Conservation (phyloP, 2,329 filamentous ascomycete species). For the Sarocladium strictum region DNA sequence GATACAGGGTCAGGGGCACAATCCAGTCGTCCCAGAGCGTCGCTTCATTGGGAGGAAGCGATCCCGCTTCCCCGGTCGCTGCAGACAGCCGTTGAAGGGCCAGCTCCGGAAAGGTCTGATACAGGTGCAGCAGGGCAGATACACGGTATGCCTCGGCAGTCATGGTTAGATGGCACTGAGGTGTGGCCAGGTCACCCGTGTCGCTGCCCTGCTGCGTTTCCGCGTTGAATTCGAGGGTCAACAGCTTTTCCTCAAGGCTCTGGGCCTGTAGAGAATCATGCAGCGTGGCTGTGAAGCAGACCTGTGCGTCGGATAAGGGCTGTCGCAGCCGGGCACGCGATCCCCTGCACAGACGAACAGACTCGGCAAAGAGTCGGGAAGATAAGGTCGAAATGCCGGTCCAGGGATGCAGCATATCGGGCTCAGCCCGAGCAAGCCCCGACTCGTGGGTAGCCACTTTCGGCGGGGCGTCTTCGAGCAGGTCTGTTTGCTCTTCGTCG, state of each 20-base stretch:
- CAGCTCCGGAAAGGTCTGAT: slow-evolving; percentile 31
- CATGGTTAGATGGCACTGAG: slow-evolving; percentile 23
- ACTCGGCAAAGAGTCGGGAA: slow-evolving; percentile 27
- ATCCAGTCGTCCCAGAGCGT: slow-evolving; percentile 31
- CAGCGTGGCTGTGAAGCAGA: slow-evolving; percentile 20
- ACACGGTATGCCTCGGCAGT: slow-evolving; percentile 33
- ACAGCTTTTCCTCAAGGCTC: slow-evolving; percentile 26
- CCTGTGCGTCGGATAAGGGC: slow-evolving; percentile 16
- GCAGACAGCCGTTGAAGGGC: slow-evolving; percentile 23
- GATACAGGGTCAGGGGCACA: slow-evolving; percentile 25
- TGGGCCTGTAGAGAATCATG: slow-evolving; percentile 27
- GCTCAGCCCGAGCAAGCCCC: slow-evolving; percentile 9
- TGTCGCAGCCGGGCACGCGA: slow-evolving; percentile 22
- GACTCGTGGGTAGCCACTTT: not conserved
- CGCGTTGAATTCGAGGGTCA: slow-evolving; percentile 23
- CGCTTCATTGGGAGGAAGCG: slow-evolving; percentile 12
- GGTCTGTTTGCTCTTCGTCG: slow-evolving; percentile 18
- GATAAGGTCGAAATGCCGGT: slow-evolving; percentile 29
- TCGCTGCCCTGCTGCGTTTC: slow-evolving; percentile 16
- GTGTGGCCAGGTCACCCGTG: slow-evolving; percentile 22
- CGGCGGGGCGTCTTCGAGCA: slow-evolving; percentile 12
- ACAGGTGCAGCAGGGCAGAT: slow-evolving; percentile 30
- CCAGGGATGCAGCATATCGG: slow-evolving; percentile 28
- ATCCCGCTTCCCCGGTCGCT: slow-evolving; percentile 9
- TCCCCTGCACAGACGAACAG: slow-evolving; percentile 28